phyloP scores from a whole-genome alignment of 2,329 filamentous ascomycete genomes.

The Fusarium compactum region DNA sequence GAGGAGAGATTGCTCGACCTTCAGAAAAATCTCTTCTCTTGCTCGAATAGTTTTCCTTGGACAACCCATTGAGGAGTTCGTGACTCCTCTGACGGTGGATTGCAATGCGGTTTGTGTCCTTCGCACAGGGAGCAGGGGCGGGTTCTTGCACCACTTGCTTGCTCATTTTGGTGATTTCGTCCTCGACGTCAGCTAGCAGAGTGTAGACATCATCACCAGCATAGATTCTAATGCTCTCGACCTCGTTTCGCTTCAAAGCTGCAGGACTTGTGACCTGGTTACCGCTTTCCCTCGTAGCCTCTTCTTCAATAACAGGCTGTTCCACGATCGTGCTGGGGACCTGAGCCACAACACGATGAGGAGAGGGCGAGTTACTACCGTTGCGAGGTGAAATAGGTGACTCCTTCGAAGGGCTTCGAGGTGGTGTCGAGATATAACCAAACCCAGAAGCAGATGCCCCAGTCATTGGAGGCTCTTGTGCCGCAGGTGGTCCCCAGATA shows the following conservation, averaged over 20 bases:
- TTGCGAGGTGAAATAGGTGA: conserved; percentile 50
- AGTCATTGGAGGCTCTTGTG: conserved; percentile 57
- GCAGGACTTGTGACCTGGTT: conserved; percentile 43
- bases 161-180: conserved; percentile 55
- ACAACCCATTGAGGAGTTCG: conserved; percentile 59
- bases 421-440: conserved; percentile 66
- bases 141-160: conserved; percentile 30
- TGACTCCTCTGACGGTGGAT: conserved; percentile 64
- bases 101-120: conserved; percentile 52
- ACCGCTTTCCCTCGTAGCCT: conserved; percentile 43
- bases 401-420: conserved; percentile 68
- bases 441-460: conserved; percentile 52
- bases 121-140: conserved; percentile 7
- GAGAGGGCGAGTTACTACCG: conserved; percentile 59
- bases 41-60: conserved; percentile 33
- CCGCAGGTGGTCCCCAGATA: conserved; percentile 42
- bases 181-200: conserved; percentile 74
- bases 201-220: conserved; percentile 75
- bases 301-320: conserved; percentile 61
- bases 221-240: conserved; percentile 77
- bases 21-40: conserved; percentile 45
- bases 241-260: conserved; percentile 55
- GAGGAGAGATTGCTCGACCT: conserved; percentile 45
- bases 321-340: conserved; percentile 69
- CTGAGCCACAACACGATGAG: conserved; percentile 64